Evolutionary conservation across 257 asterid genomes (phyloP).

Genomic region (Solanum paucissectum): DNA sequence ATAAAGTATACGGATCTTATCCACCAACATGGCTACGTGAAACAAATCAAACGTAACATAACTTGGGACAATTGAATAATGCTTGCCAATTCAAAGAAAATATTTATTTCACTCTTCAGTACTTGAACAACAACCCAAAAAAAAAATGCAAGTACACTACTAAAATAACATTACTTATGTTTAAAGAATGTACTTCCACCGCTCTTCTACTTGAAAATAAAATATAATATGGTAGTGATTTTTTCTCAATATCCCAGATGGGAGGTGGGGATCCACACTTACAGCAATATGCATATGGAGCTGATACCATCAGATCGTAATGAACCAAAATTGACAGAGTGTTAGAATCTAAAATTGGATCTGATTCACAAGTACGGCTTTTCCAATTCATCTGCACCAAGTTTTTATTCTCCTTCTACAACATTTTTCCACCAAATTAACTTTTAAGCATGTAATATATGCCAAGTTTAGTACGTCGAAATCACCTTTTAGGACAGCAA

Average conservation of each 20-base stretch:
- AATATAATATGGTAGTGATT: not conserved
- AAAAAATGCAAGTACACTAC: not conserved
- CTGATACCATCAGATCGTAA: constrained; percentile 1
- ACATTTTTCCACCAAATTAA: constrained; percentile 2
- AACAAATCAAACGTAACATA: not conserved
- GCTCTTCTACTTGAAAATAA: not conserved
- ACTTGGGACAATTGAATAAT: not conserved
- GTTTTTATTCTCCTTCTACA: constrained; percentile 27
- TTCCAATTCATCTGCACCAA: constrained; percentile 12
- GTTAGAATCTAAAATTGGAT: not conserved
- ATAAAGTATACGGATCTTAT: not conserved
- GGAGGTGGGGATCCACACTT: not conserved
- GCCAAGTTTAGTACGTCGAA: constrained; percentile 19
- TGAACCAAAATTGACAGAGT: not conserved
- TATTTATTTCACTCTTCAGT: not conserved
- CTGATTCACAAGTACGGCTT: constrained; percentile 1
- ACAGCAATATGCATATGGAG: not conserved
- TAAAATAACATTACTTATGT: not conserved
- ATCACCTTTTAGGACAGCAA: constrained; percentile 13
- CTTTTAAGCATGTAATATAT: constrained; percentile 22
- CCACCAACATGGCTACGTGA: not conserved
- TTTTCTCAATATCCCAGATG: not conserved
- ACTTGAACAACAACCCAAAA: not conserved
- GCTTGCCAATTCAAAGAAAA: not conserved
- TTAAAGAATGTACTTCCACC: not conserved